Conservation (phyloP, 2,329 filamentous ascomycete species). For the Paraphaeosphaeria sporulosa region DNA sequence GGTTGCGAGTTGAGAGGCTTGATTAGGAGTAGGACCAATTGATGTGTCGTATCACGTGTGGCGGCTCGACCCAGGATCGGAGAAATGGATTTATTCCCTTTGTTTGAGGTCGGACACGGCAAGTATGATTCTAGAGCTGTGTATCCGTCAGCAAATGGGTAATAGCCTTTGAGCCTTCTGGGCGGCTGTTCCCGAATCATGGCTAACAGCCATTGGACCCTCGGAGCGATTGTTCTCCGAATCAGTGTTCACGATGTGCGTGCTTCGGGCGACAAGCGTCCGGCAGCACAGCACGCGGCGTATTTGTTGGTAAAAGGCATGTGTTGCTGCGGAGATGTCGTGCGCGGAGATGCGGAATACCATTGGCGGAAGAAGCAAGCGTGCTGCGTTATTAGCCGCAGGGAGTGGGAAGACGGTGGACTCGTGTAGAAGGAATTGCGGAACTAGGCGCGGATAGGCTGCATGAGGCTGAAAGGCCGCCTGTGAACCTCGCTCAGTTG, state of each 20-base stretch:
- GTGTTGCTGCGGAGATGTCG: neutral
- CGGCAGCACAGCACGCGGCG: neutral
- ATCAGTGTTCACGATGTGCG: neutral
- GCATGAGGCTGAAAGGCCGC: conserved; percentile 12
- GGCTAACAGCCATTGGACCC: neutral
- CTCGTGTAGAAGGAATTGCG: conserved; percentile 5
- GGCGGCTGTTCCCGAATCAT: neutral
- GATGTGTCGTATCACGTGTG: neutral
- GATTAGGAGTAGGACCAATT: neutral
- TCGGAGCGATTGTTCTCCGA: neutral
- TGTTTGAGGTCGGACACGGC: no score
- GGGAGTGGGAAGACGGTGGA: neutral
- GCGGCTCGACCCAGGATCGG: no score
- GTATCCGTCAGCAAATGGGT: neutral
- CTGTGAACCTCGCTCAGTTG: conserved; percentile 7
- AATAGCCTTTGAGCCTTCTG: neutral
- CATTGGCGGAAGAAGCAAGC: conserved; percentile 11
- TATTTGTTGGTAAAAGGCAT: neutral
- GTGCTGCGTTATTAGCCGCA: neutral
- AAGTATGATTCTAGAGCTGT: neutral
- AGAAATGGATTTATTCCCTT: no score
- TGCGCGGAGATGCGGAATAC: neutral
- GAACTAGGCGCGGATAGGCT: conserved; percentile 7
- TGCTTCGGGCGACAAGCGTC: neutral
- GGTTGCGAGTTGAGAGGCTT: no score